Base-by-base conservation (phyloP, 2,329 filamentous ascomycete species). In the Colletotrichum sp. region DNA sequence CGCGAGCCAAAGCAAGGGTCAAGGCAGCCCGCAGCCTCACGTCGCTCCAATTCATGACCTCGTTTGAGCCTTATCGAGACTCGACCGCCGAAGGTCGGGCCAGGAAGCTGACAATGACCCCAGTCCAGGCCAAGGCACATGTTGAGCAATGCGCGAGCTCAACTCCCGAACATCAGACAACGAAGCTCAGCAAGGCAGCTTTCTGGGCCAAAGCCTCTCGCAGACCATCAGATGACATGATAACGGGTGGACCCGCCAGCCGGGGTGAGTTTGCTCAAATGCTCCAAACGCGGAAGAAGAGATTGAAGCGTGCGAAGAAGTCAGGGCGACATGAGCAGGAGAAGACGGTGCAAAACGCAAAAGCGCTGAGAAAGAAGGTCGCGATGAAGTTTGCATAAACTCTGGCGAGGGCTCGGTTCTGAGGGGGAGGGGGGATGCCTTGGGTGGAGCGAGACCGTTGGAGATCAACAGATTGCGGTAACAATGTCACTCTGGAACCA, bases 401-500 rank as follows among this genome's bases (percentile, higher is more conserved):
- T 21, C n/a, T 48, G n/a, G n/a, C 9, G 43, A 48, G 10, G n/a
- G 43, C 43, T 48, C n/a, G 18, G 32, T 59, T 71, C 34, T 28
- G 43, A 71, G 12, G 34, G 43, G 59, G 39, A 52, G 43, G 43
- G 26, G 36, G 74, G 26, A 30, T 28, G 30, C 39, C 18, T 48
- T 61, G 18, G 59, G 59, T 74, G 74, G 74, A 69, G 70, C 59
- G 63, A 12, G 43, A 18, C 57, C 57, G 63, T 63, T 68, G 64
- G n/a, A 39, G 70, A 75, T 75, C 73, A 75, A 61, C 73, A 75
- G 43, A 75, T 57, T 72, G 55, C 32, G 43, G 64, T 13, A 36
- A 48, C 64, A 65, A 69, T 69, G 34, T 32, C 64, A 75, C 74
- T 73, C 34, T 39, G 59, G 70, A 59, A 65, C 68, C 70, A 75